These are phyloP conservation scores for Hanseniaspora vineae DNA, from an alignment of 805 yeast species.

Conservation along the genomic window DNA sequence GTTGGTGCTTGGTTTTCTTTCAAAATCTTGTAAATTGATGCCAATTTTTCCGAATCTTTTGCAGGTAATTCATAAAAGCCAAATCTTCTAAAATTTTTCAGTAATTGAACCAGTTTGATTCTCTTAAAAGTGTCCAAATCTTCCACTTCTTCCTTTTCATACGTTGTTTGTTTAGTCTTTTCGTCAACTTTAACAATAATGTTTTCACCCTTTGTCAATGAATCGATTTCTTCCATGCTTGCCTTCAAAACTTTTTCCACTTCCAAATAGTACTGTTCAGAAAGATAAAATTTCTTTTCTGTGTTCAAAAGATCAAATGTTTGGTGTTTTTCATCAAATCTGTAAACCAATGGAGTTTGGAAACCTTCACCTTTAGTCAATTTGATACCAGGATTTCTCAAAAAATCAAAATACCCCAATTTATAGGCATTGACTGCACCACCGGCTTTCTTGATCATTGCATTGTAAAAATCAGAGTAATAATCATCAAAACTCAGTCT, in stretches of 20 bases:
- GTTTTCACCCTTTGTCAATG: slow-evolving; percentile 19
- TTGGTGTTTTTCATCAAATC: slow-evolving; percentile 17
- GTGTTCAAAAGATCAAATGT: slow-evolving; percentile 28
- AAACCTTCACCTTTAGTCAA: slow-evolving; percentile 79
- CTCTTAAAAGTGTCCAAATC: neutral
- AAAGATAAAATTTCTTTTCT: slow-evolving; percentile 37
- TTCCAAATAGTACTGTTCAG: slow-evolving; percentile 41
- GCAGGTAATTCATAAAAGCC: slow-evolving; percentile 40
- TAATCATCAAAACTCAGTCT: slow-evolving; percentile 59
- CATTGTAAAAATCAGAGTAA: slow-evolving; percentile 53
- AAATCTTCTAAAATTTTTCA: slow-evolving; percentile 53
- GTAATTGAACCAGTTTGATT: slow-evolving; percentile 21
- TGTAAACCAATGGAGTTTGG: slow-evolving; percentile 38
- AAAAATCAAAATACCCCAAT: slow-evolving; percentile 49
- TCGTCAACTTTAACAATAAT: neutral
- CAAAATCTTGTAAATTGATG: neutral
- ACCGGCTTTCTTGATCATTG: slow-evolving; percentile 52
- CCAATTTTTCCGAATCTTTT: neutral
- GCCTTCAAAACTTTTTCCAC: slow-evolving; percentile 36
- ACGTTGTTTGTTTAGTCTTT: neutral
- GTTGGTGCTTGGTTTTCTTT: neutral
- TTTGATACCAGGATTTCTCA: slow-evolving; percentile 45
- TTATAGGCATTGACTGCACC: slow-evolving; percentile 67
- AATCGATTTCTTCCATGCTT: slow-evolving; percentile 22
- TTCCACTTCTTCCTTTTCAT: neutral